A percentile compares a stretch with the other conserved stretches of the same genome.
Conservation (phyloP, 2,329 filamentous ascomycete species). For the Tolypocladium inflatum region DNA sequence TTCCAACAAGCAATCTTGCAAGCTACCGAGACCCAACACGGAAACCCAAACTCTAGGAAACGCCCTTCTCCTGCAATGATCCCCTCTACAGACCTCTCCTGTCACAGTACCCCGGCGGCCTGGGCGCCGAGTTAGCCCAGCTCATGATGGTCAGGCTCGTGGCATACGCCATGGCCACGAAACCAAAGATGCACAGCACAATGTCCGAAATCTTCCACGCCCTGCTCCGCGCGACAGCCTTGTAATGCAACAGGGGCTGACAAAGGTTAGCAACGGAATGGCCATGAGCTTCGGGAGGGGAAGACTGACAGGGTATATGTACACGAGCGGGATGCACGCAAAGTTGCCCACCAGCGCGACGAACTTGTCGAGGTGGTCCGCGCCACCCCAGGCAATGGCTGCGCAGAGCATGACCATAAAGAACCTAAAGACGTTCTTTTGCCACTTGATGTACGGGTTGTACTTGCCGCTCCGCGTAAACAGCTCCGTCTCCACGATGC, state of each 20-base stretch:
- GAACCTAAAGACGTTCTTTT: slow-evolving; percentile 97
- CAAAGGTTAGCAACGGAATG: slow-evolving; percentile 19
- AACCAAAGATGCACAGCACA: slow-evolving; percentile 67
- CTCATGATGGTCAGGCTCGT: slow-evolving; percentile 77
- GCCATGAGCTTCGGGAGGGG: neutral
- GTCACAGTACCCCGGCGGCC: slow-evolving; percentile 46
- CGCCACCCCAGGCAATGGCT: slow-evolving; percentile 81
- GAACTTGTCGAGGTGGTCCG: slow-evolving; percentile 92
- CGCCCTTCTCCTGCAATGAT: neutral
- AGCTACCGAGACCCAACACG: neutral
- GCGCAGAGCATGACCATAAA: slow-evolving; percentile 82
- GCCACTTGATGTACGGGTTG: slow-evolving; percentile 98
- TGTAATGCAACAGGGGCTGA: slow-evolving; percentile 84
- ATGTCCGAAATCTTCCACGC: slow-evolving; percentile 66
- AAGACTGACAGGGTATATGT: slow-evolving; percentile 87
- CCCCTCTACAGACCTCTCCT: slow-evolving; percentile 14
- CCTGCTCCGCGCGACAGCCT: slow-evolving; percentile 61
- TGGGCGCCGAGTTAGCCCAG: slow-evolving; percentile 58
- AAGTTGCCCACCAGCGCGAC: slow-evolving; percentile 94
- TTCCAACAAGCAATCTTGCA: neutral
- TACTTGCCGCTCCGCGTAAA: slow-evolving; percentile 95
- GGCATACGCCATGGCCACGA: slow-evolving; percentile 85
- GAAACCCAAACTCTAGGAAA: neutral
- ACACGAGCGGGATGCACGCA: slow-evolving; percentile 92
- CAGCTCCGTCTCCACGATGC: slow-evolving; percentile 88